Conservation (phyloP, 768 basidiomycete species). For the Paxillus rubicundulus region DNA sequence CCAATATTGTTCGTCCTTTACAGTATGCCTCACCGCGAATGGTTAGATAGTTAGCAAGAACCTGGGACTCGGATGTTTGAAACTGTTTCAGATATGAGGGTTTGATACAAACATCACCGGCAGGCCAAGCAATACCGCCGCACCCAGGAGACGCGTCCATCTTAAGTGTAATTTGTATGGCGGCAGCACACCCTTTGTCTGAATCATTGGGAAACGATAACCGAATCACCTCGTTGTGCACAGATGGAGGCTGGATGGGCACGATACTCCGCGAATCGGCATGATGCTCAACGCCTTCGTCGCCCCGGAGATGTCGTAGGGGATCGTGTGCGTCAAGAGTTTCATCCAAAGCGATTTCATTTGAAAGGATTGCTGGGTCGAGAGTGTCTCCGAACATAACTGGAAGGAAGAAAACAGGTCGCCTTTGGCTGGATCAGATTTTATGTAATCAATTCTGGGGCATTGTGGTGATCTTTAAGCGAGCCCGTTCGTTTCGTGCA, state of each 20-base stretch:
- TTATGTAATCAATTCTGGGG: neutral
- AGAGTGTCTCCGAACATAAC: slow-evolving; percentile 5
- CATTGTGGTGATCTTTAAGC: neutral
- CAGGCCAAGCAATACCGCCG: slow-evolving; percentile 91
- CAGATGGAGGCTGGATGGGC: slow-evolving; percentile 53
- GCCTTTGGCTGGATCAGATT: neutral
- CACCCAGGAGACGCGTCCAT: slow-evolving; percentile 87
- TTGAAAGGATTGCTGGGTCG: slow-evolving; percentile 10
- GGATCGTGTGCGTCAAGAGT: slow-evolving; percentile 55
- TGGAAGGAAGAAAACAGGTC: neutral
- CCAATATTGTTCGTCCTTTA: slow-evolving; percentile 58
- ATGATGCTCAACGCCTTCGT: slow-evolving; percentile 28
- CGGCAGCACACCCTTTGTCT: slow-evolving; percentile 1
- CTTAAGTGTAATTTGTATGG: slow-evolving; percentile 41
- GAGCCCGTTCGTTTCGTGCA: neutral
- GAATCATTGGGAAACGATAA: slow-evolving; percentile 36
- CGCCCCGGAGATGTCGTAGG: slow-evolving; percentile 56
- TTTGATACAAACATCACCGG: slow-evolving; percentile 66
- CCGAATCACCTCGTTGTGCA: slow-evolving; percentile 45
- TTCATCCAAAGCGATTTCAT: slow-evolving; percentile 50
- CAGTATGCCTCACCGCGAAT: slow-evolving; percentile 51
- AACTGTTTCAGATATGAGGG: slow-evolving; percentile 4
- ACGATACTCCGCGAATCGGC: slow-evolving; percentile 35
- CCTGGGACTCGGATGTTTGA: slow-evolving; percentile 40
- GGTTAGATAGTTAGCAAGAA: slow-evolving; percentile 73